Evolutionary conservation across 495 filamentous ascomycete species (phyloP), one percentile per base, ranked within the genome.

Genomic region (Durotheca rogersii): DNA sequence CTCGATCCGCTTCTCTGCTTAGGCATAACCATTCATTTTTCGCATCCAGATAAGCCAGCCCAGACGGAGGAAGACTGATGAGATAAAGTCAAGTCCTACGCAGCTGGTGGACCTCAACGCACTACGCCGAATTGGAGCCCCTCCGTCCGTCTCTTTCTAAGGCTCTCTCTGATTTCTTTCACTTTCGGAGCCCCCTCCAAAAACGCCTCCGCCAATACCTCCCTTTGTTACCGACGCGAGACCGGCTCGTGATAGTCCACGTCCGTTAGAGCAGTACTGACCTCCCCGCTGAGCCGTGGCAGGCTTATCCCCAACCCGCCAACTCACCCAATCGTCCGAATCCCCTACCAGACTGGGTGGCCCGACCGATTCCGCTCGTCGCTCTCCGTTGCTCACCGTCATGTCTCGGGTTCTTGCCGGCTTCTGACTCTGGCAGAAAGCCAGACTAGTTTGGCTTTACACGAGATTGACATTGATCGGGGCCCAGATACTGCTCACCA

Each of bases 401-500:
- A 76, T 77, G 74, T 75, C 73, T 76, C 71, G 64, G 69, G 60
- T 63, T 65, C 56, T 61, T 62, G 68, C 69, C 51, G 56, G 54
- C 56, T 67, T 71, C 64, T 77, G 72, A 72, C 67, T 72, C 70
- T 74, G 74, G 72, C 72, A 66, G 50, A 57, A 62, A 55, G 73
- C 74, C 73, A 69, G 72, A 70, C 58, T n/a, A 42, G 61, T 61
- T 61, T 64, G 64, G 64, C 60, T 56, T 58, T 64, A 49, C 57
- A 61, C 56, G 36, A 52, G 47, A 41, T 62, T 48, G 15, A 51
- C 49, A 23, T 56, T 49, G 55, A 58, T 53, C 53, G 41, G 56
- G 58, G 56, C 53, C 51, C 47, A 47, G 43, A 42, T 29, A 35
- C 20, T 32, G 29, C 33, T 38, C 43, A n/a, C n/a, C n/a, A n/a